phyloP scores from a whole-genome alignment of 2,329 filamentous ascomycete species.

The Hypoxylon rubiginosum region DNA sequence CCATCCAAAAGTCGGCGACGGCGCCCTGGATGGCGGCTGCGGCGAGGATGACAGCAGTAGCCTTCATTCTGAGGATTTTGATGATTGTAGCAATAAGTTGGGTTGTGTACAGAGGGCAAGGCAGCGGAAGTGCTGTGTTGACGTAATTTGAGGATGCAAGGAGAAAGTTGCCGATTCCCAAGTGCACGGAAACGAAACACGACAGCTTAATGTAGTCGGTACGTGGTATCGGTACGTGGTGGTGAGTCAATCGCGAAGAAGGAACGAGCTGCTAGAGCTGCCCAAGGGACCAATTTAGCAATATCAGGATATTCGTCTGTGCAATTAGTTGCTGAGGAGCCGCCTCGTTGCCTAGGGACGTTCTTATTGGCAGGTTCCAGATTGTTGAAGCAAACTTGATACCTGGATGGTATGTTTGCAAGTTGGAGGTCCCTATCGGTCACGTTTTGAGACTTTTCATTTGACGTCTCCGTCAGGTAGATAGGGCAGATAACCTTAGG shows the following conservation, averaged over 20 bases:
- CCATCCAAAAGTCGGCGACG: slow-evolving; percentile 24
- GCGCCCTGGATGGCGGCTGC: slow-evolving; percentile 1
- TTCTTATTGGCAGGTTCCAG: neutral
- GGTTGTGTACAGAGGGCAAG: neutral
- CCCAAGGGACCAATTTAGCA: neutral
- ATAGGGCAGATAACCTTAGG: neutral
- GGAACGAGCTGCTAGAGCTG: neutral
- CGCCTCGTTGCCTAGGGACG: neutral
- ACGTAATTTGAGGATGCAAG: neutral
- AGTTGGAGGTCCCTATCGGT: neutral
- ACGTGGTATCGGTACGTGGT: neutral
- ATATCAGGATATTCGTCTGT: neutral
- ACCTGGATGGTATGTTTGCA: too few species aligned
- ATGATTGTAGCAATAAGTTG: neutral
- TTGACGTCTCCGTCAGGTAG: neutral
- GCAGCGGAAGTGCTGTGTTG: neutral
- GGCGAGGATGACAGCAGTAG: slow-evolving; percentile 6
- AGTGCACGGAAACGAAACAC: neutral
- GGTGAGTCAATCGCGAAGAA: neutral
- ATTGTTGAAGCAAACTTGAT: neutral
- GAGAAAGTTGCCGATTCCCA: neutral
- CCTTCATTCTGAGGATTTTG: slow-evolving; percentile 20
- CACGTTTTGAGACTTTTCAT: neutral
- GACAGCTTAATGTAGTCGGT: neutral
- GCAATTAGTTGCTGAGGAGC: neutral